Conservation (phyloP, 768 basidiomycete species). For the Candolleomyces eurysporus region DNA sequence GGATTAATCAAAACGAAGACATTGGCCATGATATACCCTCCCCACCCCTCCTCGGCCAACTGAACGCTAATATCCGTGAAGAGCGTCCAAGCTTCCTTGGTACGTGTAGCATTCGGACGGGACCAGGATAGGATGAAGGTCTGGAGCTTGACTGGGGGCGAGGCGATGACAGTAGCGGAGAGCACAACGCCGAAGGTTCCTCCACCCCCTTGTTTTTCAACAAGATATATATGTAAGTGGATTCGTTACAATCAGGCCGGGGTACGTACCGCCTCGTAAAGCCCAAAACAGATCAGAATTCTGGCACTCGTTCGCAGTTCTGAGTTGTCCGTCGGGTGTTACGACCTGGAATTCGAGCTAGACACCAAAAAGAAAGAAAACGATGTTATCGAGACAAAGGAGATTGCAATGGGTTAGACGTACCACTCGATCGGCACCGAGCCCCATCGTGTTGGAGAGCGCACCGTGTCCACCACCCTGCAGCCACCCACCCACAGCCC, state of each 20-base stretch:
- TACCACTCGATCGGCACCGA: constrained; percentile 46
- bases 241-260: no score
- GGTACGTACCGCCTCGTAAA: constrained; percentile 36
- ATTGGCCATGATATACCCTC: constrained; percentile 38
- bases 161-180: constrained; percentile 34
- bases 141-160: constrained; percentile 34
- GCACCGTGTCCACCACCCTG: constrained; percentile 45
- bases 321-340: constrained; percentile 41
- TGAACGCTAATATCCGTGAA: constrained; percentile 36
- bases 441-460: constrained; percentile 42
- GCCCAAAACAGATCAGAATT: constrained; percentile 46
- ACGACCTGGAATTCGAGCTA: constrained; percentile 31
- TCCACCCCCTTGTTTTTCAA: constrained; percentile 24
- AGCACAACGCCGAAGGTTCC: constrained; percentile 41
- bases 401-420: background rate
- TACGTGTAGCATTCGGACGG: constrained; percentile 19
- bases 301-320: constrained; percentile 39
- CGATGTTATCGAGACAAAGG: background rate
- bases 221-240: no score
- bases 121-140: constrained; percentile 32
- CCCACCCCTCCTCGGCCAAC: constrained; percentile 49
- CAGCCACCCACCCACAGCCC: constrained; percentile 41
- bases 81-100: constrained; percentile 33
- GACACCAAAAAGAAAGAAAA: background rate
- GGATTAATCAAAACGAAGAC: constrained; percentile 47